Conservation (phyloP, 768 basidiomycete species). For the Tulasnella sp. region DNA sequence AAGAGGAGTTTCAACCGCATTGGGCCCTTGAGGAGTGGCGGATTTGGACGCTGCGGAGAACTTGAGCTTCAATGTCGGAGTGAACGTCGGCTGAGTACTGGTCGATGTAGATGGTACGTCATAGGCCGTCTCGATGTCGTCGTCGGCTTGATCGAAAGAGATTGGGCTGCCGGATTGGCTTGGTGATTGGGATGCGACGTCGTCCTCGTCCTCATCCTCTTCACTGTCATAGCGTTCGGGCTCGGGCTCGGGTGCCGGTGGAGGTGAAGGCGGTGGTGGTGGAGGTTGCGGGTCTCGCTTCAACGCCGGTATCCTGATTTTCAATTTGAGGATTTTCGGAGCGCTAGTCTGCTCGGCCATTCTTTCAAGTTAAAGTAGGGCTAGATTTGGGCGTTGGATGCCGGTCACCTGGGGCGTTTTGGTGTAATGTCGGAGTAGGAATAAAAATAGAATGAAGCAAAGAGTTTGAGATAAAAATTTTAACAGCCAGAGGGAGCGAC, state of each 20-base stretch:
- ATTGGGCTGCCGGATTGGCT: background rate
- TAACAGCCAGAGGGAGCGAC: background rate
- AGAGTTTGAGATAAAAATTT: background rate
- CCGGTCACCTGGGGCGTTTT: background rate
- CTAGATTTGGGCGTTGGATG: background rate
- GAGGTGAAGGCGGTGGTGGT: background rate
- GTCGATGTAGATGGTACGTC: background rate
- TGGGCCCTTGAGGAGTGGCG: background rate
- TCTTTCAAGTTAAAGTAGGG: too few relatives aligned
- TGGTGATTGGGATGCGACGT: background rate
- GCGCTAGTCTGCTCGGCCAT: background rate
- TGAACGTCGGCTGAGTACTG: background rate
- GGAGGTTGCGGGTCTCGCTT: slow-evolving; percentile 13
- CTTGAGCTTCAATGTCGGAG: background rate
- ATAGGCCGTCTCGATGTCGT: slow-evolving; percentile 3
- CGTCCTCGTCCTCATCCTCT: background rate
- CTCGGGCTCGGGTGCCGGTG: slow-evolving; percentile 8
- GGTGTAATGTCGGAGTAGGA: background rate
- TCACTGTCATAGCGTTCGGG: slow-evolving; percentile 5
- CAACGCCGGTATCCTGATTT: slow-evolving; percentile 10
- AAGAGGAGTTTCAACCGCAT: background rate
- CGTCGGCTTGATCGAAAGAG: background rate
- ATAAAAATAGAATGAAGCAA: background rate
- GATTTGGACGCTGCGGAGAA: background rate
- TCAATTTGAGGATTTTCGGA: slow-evolving; percentile 2